A percentile compares a stretch with the other conserved stretches of the same genome.
These are phyloP conservation scores for Sporobolomyces pararoseus DNA, from an alignment of 768 basidiomycete species.

Conservation along the genomic window DNA sequence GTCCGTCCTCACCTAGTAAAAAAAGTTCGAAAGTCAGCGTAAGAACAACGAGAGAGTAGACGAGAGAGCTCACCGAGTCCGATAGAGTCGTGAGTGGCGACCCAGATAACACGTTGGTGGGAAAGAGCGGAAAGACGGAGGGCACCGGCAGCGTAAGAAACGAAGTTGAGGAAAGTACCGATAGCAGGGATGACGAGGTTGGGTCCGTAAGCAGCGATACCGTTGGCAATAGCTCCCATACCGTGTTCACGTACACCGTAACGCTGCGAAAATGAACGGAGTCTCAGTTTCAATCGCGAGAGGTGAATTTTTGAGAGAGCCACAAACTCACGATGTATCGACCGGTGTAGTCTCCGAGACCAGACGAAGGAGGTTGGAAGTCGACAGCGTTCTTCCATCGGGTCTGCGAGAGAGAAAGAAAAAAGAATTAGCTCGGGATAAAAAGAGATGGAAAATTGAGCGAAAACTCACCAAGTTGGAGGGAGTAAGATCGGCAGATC, in stretches of 20 bases:
- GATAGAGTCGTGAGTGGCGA: conserved; percentile 84
- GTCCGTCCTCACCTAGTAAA: conserved; percentile 78
- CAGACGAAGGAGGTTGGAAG: conserved; percentile 85
- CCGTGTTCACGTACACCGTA: conserved; percentile 97
- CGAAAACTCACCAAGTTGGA: conserved; percentile 40
- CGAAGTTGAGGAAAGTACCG: conserved; percentile 70
- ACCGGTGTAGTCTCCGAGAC: conserved; percentile 76
- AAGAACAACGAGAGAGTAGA: too few relatives aligned
- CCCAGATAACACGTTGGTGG: conserved; percentile 86
- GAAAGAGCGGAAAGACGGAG: conserved; percentile 85
- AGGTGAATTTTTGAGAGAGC: neutral
- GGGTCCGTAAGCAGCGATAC: conserved; percentile 75
- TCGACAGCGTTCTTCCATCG: conserved; percentile 77
- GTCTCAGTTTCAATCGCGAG: neutral
- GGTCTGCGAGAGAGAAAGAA: conserved; percentile 51
- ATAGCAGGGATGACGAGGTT: conserved; percentile 69
- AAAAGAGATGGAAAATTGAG: neutral
- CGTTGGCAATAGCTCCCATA: conserved; percentile 95
- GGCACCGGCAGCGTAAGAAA: conserved; percentile 68
- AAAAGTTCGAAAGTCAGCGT: conserved; percentile 11
- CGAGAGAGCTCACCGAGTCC: conserved; percentile 13
- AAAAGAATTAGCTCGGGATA: neutral
- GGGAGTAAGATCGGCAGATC: conserved; percentile 48
- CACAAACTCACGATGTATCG: conserved; percentile 61
- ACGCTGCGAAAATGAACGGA: conserved; percentile 50